phyloP scores from a whole-genome alignment of 2,329 filamentous ascomycete genomes.

The Arthroderma sp. region DNA sequence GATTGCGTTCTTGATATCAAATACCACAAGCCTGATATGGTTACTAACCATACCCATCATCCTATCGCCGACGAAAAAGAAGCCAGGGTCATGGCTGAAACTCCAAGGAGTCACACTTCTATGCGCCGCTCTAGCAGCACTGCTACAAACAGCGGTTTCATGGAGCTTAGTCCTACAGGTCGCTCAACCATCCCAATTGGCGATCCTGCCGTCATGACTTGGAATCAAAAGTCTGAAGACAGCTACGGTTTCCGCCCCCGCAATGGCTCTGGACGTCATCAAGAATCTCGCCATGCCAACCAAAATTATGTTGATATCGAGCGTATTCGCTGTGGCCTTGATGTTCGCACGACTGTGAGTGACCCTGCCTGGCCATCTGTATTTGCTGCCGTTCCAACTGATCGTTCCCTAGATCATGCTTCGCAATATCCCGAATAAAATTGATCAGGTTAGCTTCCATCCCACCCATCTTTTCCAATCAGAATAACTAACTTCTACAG shows the following conservation, averaged over 20 bases:
- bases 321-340: conserved; percentile 44
- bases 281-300: conserved; percentile 20
- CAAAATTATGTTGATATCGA: conserved; percentile 34
- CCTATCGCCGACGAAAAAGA: conserved; percentile 11
- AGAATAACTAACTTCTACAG: conserved; percentile 22
- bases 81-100: conserved; percentile 9
- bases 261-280: conserved; percentile 15
- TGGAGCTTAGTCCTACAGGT: conserved; percentile 27
- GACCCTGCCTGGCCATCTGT: not conserved
- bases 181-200: conserved; percentile 27
- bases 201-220: conserved; percentile 20
- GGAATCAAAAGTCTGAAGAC: conserved; percentile 20
- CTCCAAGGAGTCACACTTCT: conserved; percentile 8
- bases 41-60: conserved; percentile 11
- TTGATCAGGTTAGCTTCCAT: conserved; percentile 43
- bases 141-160: conserved; percentile 13
- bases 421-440: conserved; percentile 85
- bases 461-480: conserved; percentile 7
- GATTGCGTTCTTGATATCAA: conserved; percentile 20
- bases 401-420: conserved; percentile 60
- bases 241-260: conserved; percentile 18
- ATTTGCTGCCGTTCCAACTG: conserved; percentile 1
- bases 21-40: conserved; percentile 18
- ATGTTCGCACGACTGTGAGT: conserved; percentile 62
- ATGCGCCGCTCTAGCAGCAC: conserved; percentile 10